Percentiles rank a stretch among this genome's conserved stretches.
Conservation (phyloP, 2,329 filamentous ascomycete genomes). For the Colletotrichum viniferum region DNA sequence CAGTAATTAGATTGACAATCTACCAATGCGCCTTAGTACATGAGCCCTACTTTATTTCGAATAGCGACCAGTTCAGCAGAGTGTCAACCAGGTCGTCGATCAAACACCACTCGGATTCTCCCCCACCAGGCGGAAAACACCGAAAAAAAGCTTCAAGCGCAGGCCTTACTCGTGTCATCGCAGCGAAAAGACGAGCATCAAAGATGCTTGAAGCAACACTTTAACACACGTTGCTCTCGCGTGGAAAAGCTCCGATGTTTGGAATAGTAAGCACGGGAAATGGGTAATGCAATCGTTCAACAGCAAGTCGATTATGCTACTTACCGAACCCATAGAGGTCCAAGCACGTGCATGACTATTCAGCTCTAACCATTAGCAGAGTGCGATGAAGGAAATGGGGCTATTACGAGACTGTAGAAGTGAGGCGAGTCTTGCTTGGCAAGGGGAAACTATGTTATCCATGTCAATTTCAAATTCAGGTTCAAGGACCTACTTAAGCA, state of each 20-base stretch:
- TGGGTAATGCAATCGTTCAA: neutral
- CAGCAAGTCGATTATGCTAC: accelerated
- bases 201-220: neutral
- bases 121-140: neutral
- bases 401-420: neutral
- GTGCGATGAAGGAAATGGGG: neutral
- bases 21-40: neutral
- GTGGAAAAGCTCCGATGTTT: neutral
- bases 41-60: neutral
- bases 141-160: neutral
- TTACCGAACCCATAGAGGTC: neutral
- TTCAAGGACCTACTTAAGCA: neutral
- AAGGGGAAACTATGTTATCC: neutral
- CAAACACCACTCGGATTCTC: neutral
- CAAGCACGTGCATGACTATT: neutral
- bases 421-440: neutral
- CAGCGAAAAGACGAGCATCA: neutral
- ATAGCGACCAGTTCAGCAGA: neutral
- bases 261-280: accelerated
- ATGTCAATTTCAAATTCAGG: neutral
- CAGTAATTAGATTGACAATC: neutral
- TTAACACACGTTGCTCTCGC: neutral
- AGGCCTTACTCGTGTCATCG: neutral
- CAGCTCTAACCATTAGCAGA: neutral
- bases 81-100: neutral